These are phyloP conservation scores for Linanthus parryae DNA, from an alignment of 148 eudicot genomes.

Conservation along the genomic window DNA sequence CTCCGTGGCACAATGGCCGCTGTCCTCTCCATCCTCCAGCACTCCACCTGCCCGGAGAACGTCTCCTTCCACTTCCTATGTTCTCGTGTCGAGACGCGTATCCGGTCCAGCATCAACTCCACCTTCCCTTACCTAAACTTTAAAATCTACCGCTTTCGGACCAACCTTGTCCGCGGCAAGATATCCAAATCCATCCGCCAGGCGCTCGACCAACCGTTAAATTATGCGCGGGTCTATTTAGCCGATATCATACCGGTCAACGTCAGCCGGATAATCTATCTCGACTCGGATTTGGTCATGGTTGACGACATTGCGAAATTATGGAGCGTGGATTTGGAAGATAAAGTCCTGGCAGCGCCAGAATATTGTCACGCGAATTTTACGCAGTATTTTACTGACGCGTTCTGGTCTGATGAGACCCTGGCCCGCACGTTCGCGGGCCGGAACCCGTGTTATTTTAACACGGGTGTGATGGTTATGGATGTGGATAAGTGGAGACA, in stretches of 20 bases:
- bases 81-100: conserved; percentile 7
- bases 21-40: conserved; percentile 32
- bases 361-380: conserved; percentile 37
- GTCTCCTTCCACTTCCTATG: conserved; percentile 26
- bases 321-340: conserved; percentile 22
- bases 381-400: conserved; percentile 25
- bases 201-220: conserved; percentile 29
- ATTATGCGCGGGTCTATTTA: conserved; percentile 29
- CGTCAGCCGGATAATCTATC: conserved; percentile 23
- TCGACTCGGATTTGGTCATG: conserved; percentile 30
- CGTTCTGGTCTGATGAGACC: conserved; percentile 19
- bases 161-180: conserved; percentile 21
- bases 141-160: conserved; percentile 21
- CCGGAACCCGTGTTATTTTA: conserved; percentile 26
- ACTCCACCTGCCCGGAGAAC: conserved; percentile 33
- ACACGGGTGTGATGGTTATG: conserved; percentile 39
- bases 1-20: conserved; percentile 36
- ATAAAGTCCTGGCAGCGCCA: conserved; percentile 25
- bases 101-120: conserved; percentile 21
- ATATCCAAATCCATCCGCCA: conserved; percentile 31
- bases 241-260: conserved; percentile 22
- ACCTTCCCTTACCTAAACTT: conserved; percentile 32
- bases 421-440: conserved; percentile 13
- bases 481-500: conserved; percentile 29
- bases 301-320: conserved; percentile 28